Evolutionary conservation across 176 grass and related monocot genomes (phyloP).

Genomic region (Oryza meyeriana): DNA sequence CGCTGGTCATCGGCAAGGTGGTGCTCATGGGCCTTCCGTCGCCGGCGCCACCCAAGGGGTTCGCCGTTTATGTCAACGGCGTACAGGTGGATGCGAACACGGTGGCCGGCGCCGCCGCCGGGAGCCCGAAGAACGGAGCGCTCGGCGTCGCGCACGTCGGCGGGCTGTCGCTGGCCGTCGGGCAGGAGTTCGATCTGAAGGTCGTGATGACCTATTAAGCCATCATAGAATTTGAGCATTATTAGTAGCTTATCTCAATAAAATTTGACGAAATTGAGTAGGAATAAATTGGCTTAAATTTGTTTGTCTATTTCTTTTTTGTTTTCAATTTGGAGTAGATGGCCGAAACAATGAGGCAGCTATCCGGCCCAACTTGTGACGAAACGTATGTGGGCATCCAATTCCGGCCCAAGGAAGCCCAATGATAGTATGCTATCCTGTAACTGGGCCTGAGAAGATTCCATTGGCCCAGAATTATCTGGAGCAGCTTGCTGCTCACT

Average conservation of each 20-base stretch:
- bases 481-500: background rate
- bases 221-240: background rate
- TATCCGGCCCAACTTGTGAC: background rate
- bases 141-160: slow-evolving; percentile 36
- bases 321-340: too few species aligned
- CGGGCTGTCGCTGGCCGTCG: slow-evolving; percentile 54
- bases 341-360: background rate
- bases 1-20: slow-evolving; percentile 49
- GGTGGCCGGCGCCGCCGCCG: background rate
- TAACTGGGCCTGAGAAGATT: background rate
- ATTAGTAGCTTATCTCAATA: background rate
- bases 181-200: slow-evolving; percentile 63
- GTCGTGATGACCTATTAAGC: slow-evolving; percentile 25
- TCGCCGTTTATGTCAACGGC: slow-evolving; percentile 32
- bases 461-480: background rate
- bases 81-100: slow-evolving; percentile 25
- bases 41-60: background rate
- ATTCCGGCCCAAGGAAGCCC: background rate
- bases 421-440: background rate
- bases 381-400: background rate
- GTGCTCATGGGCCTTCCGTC: slow-evolving; percentile 53
- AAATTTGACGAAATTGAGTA: background rate
- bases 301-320: too few species aligned
- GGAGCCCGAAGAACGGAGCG: background rate
- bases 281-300: slow-evolving; percentile 11